phyloP scores from a whole-genome alignment of 352 stramenopile species.

The Phytophthora pini region DNA sequence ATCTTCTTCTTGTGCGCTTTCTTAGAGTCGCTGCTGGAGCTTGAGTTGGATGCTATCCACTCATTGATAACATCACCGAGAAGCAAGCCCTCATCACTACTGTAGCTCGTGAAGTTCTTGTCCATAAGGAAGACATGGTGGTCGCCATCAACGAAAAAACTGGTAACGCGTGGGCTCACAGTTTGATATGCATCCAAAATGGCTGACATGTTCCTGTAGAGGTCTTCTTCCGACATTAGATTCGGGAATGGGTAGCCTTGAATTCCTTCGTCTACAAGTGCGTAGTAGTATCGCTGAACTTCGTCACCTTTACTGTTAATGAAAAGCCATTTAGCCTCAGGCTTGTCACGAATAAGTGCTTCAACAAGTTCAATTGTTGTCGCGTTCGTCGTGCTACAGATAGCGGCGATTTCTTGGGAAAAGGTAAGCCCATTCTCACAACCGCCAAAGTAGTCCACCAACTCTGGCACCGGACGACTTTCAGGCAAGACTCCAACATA shows the following conservation, averaged over 20 bases:
- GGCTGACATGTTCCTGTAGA: conserved; percentile 51
- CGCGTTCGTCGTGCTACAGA: conserved; percentile 42
- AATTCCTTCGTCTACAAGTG: conserved; percentile 55
- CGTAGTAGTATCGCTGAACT: conserved; percentile 63
- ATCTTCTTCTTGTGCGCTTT: no score
- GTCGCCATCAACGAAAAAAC: conserved; percentile 32
- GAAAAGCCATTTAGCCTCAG: conserved; percentile 60
- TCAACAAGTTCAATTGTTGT: conserved; percentile 45
- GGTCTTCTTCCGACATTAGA: conserved; percentile 50
- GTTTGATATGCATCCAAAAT: conserved; percentile 42
- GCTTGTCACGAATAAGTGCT: conserved; percentile 43
- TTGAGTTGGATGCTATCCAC: conserved; percentile 30
- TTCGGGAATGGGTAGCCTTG: conserved; percentile 52
- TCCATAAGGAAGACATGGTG: conserved; percentile 33
- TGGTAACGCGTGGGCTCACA: conserved; percentile 21
- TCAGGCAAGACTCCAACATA: conserved; percentile 55
- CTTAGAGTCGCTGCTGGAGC: neutral
- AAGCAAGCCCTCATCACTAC: conserved; percentile 22
- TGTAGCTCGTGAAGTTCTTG: conserved; percentile 30
- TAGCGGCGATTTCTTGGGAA: conserved; percentile 37
- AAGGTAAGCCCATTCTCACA: conserved; percentile 32
- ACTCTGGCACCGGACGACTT: conserved; percentile 22
- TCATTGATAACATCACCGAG: conserved; percentile 33
- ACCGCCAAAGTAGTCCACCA: conserved; percentile 46
- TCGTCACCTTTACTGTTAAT: conserved; percentile 62